A percentile compares a stretch with the other conserved stretches of the same genome.
phyloP scores from a whole-genome alignment of 139 green algal species.

The Haematococcus sp. region DNA sequence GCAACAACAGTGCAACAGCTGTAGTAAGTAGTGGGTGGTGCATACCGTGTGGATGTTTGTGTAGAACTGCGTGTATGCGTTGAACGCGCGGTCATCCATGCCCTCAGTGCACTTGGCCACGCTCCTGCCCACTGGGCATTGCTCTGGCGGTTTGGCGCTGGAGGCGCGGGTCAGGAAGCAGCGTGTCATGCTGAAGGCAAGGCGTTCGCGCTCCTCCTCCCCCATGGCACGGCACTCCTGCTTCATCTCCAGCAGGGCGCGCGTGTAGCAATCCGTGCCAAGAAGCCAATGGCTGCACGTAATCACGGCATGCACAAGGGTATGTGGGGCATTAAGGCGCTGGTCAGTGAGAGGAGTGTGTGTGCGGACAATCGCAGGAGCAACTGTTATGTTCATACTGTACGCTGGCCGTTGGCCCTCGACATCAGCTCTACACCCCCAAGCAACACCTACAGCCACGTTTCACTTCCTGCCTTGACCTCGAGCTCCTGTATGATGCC shows the following conservation, averaged over 20 bases:
- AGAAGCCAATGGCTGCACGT: not conserved
- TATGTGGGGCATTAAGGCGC: no score
- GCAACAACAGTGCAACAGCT: not conserved
- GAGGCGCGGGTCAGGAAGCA: not conserved
- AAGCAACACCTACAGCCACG: no score
- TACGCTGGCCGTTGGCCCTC: no score
- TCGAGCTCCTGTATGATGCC: no score
- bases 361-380: no score
- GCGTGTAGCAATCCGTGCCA: constrained; percentile 8
- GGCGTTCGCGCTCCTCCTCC: not conserved
- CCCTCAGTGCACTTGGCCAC: not conserved
- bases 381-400: no score
- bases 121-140: not conserved
- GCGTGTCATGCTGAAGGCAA: not conserved
- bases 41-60: constrained; percentile 6
- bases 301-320: no score
- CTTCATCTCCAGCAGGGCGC: not conserved
- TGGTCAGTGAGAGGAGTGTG: no score
- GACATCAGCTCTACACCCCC: no score
- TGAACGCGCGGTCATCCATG: constrained; percentile 5
- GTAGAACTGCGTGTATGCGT: constrained; percentile 10
- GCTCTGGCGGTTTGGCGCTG: not conserved
- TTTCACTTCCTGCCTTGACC: no score
- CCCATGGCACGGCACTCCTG: not conserved
- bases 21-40: not conserved